Evolutionary conservation across 1,284 basidiomycete genomes (phyloP).

Genomic region (Marasmius fiardii): DNA sequence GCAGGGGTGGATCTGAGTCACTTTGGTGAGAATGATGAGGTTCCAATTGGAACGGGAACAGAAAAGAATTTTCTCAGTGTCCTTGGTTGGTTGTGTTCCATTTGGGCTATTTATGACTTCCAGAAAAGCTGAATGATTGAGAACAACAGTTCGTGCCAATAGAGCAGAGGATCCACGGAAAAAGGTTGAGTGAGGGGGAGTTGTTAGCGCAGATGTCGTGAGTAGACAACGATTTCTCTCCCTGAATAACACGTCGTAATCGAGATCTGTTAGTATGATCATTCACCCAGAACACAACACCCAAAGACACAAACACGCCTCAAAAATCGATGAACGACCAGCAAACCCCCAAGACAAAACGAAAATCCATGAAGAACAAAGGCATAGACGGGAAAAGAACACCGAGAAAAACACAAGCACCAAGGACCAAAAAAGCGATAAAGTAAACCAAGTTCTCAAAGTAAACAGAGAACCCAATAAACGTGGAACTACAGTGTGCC

Average conservation of each 20-base stretch:
- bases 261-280: conserved; percentile 10
- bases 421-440: no score
- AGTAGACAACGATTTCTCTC: conserved; percentile 3
- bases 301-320: conserved; percentile 11
- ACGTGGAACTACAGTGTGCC: no score
- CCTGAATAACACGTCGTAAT: not conserved
- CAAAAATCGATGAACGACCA: conserved; percentile 12
- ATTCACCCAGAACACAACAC: conserved; percentile 15
- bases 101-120: not conserved
- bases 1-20: not conserved
- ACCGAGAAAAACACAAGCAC: not conserved
- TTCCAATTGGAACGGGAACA: not conserved
- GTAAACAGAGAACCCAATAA: no score
- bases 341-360: conserved; percentile 14
- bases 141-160: conserved; percentile 18
- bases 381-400: not conserved
- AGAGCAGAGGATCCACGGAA: conserved; percentile 17
- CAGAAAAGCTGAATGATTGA: not conserved
- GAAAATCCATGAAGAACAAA: conserved; percentile 9
- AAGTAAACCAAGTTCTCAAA: no score
- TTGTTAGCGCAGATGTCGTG: conserved; percentile 19
- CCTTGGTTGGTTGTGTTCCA: no score
- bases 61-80: no score
- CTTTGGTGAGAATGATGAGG: no score
- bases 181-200: conserved; percentile 23